A percentile compares a stretch with the other conserved stretches of the same genome.
Evolutionary conservation across 139 green algal genomes (phyloP).

Genomic region (Tetratostichococcus sp.): DNA sequence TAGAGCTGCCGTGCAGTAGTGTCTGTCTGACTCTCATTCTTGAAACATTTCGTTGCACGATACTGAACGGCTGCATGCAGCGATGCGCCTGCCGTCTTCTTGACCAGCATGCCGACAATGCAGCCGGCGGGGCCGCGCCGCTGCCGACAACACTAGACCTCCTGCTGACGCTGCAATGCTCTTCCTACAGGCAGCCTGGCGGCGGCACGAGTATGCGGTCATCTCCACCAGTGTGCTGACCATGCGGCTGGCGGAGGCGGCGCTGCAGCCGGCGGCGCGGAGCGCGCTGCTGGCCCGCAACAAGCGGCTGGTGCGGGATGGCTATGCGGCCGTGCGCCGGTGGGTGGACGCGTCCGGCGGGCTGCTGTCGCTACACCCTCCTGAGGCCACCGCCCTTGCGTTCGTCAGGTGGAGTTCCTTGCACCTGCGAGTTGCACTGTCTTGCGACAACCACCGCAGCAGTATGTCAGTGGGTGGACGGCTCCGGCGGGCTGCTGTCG

Average conservation of each 20-base stretch:
- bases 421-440: too few relatives aligned
- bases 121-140: too few relatives aligned
- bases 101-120: too few relatives aligned
- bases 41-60: too few relatives aligned
- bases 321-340: not conserved
- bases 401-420: conserved; percentile 6
- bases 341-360: not conserved
- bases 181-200: not conserved
- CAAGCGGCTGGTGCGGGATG: not conserved
- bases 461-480: too few relatives aligned
- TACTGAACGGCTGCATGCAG: too few relatives aligned
- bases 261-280: not conserved
- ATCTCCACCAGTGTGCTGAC: conserved; percentile 1
- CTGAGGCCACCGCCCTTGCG: not conserved
- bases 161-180: too few relatives aligned
- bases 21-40: too few relatives aligned
- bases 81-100: too few relatives aligned
- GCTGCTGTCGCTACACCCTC: not conserved
- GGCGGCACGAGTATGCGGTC: conserved; percentile 4
- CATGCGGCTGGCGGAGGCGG: conserved; percentile 2
- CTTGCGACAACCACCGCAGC: too few relatives aligned
- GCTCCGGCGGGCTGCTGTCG: not conserved
- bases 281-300: not conserved
- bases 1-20: too few relatives aligned
- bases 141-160: too few relatives aligned